Evolutionary conservation across 129 eudicot species (phyloP).

Genomic region (Lactuca saligna): DNA sequence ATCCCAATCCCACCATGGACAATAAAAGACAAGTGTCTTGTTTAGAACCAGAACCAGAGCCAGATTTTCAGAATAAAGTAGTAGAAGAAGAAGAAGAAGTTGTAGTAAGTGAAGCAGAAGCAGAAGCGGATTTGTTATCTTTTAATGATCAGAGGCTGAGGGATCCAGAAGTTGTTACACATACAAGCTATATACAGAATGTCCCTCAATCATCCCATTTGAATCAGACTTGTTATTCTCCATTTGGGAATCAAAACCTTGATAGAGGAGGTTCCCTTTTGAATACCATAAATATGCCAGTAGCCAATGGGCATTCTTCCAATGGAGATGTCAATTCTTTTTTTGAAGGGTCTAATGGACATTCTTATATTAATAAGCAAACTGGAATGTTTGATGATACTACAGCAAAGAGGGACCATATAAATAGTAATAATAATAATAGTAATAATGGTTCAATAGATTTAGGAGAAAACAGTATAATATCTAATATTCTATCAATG

Average conservation of each 20-base stretch:
- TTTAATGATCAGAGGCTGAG: conserved; percentile 65
- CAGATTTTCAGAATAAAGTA: conserved; percentile 27
- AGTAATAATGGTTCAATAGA: conserved; percentile 36
- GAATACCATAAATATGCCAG: conserved; percentile 16
- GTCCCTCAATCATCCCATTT: conserved; percentile 42
- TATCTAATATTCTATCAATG: conserved; percentile 85
- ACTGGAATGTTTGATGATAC: conserved; percentile 36
- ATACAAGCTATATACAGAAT: conserved; percentile 35
- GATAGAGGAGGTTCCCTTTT: background rate
- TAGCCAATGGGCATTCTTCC: conserved; percentile 36
- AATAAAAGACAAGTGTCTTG: conserved; percentile 29
- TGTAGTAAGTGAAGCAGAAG: conserved; percentile 44
- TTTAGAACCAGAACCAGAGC: conserved; percentile 24
- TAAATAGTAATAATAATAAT: background rate
- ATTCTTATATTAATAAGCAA: conserved; percentile 33
- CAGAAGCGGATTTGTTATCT: conserved; percentile 61
- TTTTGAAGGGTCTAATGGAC: conserved; percentile 21
- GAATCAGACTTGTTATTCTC: conserved; percentile 32
- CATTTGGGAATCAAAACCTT: conserved; percentile 40
- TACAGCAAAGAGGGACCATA: conserved; percentile 7
- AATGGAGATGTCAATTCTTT: conserved; percentile 22
- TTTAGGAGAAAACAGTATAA: conserved; percentile 78
- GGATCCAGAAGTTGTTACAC: conserved; percentile 65
- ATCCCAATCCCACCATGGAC: conserved; percentile 16
- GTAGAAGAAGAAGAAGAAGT: conserved; percentile 13